Base-by-base conservation (phyloP, 2,329 filamentous ascomycete genomes). In the Phyllosticta citriasiana region DNA sequence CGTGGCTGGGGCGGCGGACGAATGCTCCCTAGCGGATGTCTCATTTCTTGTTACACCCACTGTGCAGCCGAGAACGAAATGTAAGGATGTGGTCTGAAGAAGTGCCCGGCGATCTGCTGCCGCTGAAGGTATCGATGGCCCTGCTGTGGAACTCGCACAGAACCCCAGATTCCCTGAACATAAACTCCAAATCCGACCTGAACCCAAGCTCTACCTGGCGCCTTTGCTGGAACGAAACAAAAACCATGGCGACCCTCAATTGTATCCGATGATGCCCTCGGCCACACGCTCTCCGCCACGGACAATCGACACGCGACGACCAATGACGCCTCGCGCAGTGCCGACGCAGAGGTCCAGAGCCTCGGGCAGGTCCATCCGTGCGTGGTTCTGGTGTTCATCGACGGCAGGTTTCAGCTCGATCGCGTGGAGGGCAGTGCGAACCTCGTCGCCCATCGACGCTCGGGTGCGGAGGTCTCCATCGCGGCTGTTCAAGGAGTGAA, bases 241-340 rank as follows among this genome's bases (percentile, higher is more conserved):
- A n/a, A 6, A 30, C 6, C 27, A n/a, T 19, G 14, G n/a, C 51
- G 51, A 24, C 25, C 22, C 4, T 62, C 60, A 62, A 27, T 62
- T 62, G 25, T 54, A 62, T 35, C 61, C 61, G 25, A 62, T 60
- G 22, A 62, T 62, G n/a, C 61, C 61, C 25, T 62, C 57, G 10
- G 57, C 57, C 1, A 62, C 25, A 7, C 26, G 54, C 33, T 40
- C 53, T 16, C 57, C 53, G 22, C 27, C 56, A 1, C 53, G 55
- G 14, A 62, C 53, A 25, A 62, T 56, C 6, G 61, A 62, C 5
- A 62, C 61, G 16, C 55, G 54, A 12, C 61, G 35, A 7, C 61
- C 61, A 25, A 62, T 60, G 50, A 62, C 53, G 8, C 61, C 61
- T 12, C 51, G 50, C 3, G 26, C 61, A 6, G 40, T 47, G 26